Evolutionary conservation across 2,329 filamentous ascomycete genomes (phyloP).

Genomic region (Pyrenophora tritici-repentis): DNA sequence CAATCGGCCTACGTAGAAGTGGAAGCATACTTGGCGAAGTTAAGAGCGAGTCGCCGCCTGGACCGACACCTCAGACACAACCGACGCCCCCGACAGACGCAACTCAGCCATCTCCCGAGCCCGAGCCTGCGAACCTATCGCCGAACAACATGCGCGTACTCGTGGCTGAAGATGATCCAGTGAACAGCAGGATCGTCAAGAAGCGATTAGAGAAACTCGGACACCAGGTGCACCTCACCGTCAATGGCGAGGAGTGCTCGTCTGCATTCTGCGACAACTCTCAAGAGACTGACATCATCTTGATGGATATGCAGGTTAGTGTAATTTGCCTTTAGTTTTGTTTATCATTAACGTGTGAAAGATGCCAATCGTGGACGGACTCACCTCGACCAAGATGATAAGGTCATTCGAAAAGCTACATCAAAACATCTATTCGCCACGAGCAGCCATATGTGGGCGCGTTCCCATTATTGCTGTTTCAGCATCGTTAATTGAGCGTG

Average conservation of each 20-base stretch:
- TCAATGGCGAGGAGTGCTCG: conserved; percentile 86
- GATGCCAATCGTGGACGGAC: conserved; percentile 92
- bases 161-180: conserved; percentile 85
- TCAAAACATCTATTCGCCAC: conserved; percentile 60
- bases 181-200: conserved; percentile 80
- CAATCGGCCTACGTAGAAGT: conserved; percentile 10
- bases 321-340: too few species aligned
- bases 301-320: conserved; percentile 92
- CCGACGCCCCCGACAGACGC: background rate
- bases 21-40: conserved; percentile 41
- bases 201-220: conserved; percentile 79
- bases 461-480: conserved; percentile 87
- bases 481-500: conserved; percentile 74
- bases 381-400: conserved; percentile 82
- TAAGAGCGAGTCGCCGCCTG: conserved; percentile 15
- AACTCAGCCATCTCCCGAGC: conserved; percentile 8
- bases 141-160: conserved; percentile 65
- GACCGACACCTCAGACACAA: too few species aligned
- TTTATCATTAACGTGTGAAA: conserved; percentile 44
- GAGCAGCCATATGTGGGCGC: conserved; percentile 65
- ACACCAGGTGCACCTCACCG: conserved; percentile 71
- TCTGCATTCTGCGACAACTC: conserved; percentile 68
- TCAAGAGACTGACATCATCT: conserved; percentile 71
- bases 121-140: conserved; percentile 18
- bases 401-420: conserved; percentile 68